Evolutionary conservation across 257 asterid genomes (phyloP).

Genomic region (Przewalskia tangutica): DNA sequence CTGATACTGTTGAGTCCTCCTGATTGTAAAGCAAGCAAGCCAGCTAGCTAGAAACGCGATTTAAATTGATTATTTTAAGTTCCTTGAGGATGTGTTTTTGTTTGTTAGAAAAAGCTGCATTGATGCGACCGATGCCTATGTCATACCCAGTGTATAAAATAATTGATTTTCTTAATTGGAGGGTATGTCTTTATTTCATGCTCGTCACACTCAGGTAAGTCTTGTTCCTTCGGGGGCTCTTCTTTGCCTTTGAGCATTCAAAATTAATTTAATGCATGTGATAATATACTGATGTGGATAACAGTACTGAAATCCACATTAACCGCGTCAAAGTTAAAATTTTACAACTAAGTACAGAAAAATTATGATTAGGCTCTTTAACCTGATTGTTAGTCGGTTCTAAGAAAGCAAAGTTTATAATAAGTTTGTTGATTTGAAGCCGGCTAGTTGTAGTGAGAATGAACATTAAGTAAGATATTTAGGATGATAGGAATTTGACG

Average conservation of each 20-base stretch:
- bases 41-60: neutral
- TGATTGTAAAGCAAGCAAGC: neutral
- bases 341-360: neutral
- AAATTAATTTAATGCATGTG: neutral
- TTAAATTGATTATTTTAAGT: neutral
- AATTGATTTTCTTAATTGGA: neutral
- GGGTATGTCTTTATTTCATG: neutral
- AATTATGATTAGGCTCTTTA: neutral
- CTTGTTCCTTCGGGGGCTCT: neutral
- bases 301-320: neutral
- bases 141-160: neutral
- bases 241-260: neutral
- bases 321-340: neutral
- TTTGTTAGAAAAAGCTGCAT: neutral
- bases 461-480: neutral
- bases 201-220: neutral
- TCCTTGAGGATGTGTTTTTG: neutral
- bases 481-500: neutral
- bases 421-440: neutral
- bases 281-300: neutral
- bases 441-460: neutral
- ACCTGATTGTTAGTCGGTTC: neutral
- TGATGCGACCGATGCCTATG: neutral
- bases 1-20: too few species aligned
- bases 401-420: neutral